Conservation (phyloP, 768 basidiomycete species). For the Mycena vulgaris region DNA sequence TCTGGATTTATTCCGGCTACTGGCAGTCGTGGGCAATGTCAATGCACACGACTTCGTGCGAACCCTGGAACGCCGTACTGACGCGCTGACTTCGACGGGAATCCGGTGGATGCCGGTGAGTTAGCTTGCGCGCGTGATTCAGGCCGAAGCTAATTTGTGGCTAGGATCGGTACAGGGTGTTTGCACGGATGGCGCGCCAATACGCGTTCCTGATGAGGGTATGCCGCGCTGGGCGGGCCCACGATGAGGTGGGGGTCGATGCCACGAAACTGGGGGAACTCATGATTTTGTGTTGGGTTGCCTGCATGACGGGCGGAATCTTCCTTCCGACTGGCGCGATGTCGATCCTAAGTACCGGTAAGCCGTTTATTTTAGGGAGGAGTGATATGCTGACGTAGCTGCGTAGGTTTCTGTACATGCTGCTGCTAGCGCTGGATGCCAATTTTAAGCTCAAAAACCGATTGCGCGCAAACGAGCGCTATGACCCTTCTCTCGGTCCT, state of each 20-base stretch:
- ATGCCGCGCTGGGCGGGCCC: constrained; percentile 6
- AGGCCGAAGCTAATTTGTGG: too few relatives aligned
- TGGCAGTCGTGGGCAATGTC: constrained; percentile 2
- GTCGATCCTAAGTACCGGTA: constrained; percentile 9
- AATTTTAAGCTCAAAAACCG: constrained; percentile 46
- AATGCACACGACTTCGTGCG: constrained; percentile 4
- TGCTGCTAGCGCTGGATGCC: constrained; percentile 44
- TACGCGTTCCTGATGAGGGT: constrained; percentile 10
- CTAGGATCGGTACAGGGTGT: background rate
- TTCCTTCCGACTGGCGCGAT: constrained; percentile 34
- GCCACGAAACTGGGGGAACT: constrained; percentile 17
- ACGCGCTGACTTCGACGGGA: too few relatives aligned
- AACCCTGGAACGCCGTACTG: background rate
- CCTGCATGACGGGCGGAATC: constrained; percentile 35
- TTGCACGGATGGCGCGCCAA: constrained; percentile 1
- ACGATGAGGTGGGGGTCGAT: constrained; percentile 16
- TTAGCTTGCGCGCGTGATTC: too few relatives aligned
- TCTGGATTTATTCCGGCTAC: constrained; percentile 2
- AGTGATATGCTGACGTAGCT: background rate
- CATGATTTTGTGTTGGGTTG: constrained; percentile 42
- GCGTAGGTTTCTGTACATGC: constrained; percentile 39
- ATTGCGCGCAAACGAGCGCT: background rate
- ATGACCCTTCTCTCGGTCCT: constrained; percentile 27
- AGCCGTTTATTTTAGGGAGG: background rate
- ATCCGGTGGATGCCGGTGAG: too few relatives aligned